phyloP scores from a whole-genome alignment of 2,329 filamentous ascomycete species.

The Lizonia empirigonia region DNA sequence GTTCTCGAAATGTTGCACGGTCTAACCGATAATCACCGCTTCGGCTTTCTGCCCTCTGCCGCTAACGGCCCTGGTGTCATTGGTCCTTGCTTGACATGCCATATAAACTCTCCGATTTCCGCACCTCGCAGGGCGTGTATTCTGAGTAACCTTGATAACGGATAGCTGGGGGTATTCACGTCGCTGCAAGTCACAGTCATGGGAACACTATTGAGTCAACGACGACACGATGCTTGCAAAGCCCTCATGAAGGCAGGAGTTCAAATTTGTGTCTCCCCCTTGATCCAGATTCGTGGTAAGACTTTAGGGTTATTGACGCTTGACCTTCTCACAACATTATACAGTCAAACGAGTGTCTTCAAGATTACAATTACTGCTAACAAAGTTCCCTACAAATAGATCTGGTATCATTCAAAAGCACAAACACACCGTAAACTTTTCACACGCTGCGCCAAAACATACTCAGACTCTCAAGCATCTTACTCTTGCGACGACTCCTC shows the following conservation, averaged over 20 bases:
- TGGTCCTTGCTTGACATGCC: slow-evolving; percentile 2
- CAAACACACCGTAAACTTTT: too few species aligned
- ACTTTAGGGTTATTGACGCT: too few species aligned
- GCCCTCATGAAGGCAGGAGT: too few species aligned
- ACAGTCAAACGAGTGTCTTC: too few species aligned
- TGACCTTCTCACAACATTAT: too few species aligned
- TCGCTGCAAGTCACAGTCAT: background rate
- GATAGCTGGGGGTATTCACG: slow-evolving; percentile 38
- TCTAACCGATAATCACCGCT: slow-evolving; percentile 38
- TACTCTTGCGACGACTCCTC: slow-evolving; percentile 9
- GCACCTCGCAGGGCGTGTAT: slow-evolving; percentile 18
- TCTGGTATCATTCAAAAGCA: background rate
- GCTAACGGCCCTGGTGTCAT: slow-evolving; percentile 14
- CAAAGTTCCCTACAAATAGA: background rate
- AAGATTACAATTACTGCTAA: background rate
- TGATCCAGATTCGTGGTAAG: too few species aligned
- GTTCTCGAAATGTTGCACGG: slow-evolving; percentile 27
- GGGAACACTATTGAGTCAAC: background rate
- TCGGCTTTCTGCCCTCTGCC: slow-evolving; percentile 15
- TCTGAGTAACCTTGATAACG: slow-evolving; percentile 17
- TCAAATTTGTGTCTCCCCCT: too few species aligned
- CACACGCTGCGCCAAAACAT: background rate
- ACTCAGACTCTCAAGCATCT: background rate
- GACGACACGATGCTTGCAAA: too few species aligned
- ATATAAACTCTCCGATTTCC: slow-evolving; percentile 6